A percentile compares a stretch with the other conserved stretches of the same genome.
Conservation (phyloP, 352 stramenopile genomes). For the Detonula confervacea region DNA sequence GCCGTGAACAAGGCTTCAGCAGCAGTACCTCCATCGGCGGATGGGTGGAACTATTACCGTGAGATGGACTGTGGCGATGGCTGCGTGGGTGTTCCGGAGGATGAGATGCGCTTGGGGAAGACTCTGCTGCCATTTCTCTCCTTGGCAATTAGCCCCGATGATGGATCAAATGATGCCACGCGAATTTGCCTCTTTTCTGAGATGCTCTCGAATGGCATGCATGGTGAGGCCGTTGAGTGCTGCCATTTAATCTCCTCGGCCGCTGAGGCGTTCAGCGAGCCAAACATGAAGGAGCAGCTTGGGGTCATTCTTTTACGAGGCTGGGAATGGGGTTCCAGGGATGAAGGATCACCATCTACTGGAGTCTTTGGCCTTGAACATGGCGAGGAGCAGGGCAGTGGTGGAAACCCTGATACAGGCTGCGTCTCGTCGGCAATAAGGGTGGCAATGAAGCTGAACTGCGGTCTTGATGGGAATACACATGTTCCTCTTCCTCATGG, state of each 20-base stretch:
- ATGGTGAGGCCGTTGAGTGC: conserved; percentile 46
- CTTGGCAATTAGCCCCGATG: not conserved
- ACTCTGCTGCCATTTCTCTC: conserved; percentile 36
- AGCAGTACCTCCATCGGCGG: conserved; percentile 33
- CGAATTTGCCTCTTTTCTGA: conserved; percentile 48
- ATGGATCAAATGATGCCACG: conserved; percentile 3
- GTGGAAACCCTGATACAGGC: not conserved
- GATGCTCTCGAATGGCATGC: conserved; percentile 40
- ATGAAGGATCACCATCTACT: not conserved
- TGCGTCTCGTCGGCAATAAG: conserved; percentile 30
- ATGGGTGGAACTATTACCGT: conserved; percentile 42
- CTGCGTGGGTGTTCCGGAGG: not conserved
- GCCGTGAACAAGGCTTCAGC: conserved; percentile 29
- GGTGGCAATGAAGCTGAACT: conserved; percentile 37
- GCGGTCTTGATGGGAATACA: conserved; percentile 49
- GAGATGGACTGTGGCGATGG: conserved; percentile 7
- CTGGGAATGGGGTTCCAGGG: conserved; percentile 9
- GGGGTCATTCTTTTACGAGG: conserved; percentile 29
- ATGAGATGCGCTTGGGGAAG: conserved; percentile 31
- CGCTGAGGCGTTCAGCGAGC: conserved; percentile 34
- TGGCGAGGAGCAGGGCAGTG: conserved; percentile 10
- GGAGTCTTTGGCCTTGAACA: conserved; percentile 36
- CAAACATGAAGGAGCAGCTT: conserved; percentile 41
- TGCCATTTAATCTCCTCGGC: conserved; percentile 39
- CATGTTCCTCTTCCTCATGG: conserved; percentile 41